Percentiles rank a stretch among this genome's conserved stretches.
phyloP scores from a whole-genome alignment of 257 asterid genomes.

The Fraxinus cuspidata region DNA sequence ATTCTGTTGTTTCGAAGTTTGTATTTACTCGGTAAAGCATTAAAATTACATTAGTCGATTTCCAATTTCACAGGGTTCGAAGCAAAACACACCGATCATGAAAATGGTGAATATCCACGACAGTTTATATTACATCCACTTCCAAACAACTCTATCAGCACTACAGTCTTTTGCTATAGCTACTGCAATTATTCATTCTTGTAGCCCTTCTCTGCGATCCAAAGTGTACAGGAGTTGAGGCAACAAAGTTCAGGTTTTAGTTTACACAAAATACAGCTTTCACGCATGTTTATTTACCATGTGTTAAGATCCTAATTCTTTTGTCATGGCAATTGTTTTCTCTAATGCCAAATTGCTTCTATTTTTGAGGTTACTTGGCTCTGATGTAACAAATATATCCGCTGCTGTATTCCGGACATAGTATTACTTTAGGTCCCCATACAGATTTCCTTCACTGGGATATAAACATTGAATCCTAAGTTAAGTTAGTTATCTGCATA shows the following conservation, averaged over 20 bases:
- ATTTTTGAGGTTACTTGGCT: background rate
- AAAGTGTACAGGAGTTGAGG: constrained; percentile 59
- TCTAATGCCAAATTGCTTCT: constrained; percentile 5
- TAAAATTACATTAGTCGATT: background rate
- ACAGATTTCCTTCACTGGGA: background rate
- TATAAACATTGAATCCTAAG: background rate
- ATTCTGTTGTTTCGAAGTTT: background rate
- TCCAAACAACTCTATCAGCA: constrained; percentile 65
- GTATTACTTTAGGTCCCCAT: background rate
- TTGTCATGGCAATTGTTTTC: background rate
- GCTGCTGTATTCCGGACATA: background rate
- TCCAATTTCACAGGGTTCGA: constrained; percentile 64
- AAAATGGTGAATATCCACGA: constrained; percentile 76
- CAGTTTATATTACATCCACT: constrained; percentile 68
- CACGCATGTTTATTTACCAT: background rate
- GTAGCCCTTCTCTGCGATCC: constrained; percentile 47
- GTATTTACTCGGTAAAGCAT: background rate
- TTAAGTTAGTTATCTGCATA: background rate
- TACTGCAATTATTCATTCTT: constrained; percentile 73
- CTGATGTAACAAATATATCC: background rate
- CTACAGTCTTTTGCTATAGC: constrained; percentile 84
- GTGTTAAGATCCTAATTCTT: background rate
- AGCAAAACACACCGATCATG: constrained; percentile 56
- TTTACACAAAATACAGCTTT: background rate
- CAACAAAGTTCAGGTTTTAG: constrained; percentile 5